phyloP scores from a whole-genome alignment of 1,139 yeast genomes.

The Kodamaea alishanica region DNA sequence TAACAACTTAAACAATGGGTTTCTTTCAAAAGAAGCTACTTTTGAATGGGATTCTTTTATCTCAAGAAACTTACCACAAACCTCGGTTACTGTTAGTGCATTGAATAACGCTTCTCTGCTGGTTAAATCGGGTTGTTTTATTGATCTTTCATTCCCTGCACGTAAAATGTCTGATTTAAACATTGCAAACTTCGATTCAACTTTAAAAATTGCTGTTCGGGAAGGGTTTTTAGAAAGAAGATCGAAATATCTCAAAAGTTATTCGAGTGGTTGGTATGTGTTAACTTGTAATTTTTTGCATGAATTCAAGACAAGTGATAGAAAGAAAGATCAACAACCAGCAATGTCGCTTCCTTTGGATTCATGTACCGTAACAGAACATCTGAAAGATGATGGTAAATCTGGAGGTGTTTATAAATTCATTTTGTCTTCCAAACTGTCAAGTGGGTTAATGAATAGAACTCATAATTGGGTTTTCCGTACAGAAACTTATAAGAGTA shows the following conservation, averaged over 20 bases:
- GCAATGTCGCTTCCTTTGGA: slow-evolving; percentile 80
- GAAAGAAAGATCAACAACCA: slow-evolving; percentile 81
- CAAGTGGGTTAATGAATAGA: slow-evolving; percentile 63
- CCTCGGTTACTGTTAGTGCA: slow-evolving; percentile 29
- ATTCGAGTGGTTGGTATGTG: slow-evolving; percentile 87
- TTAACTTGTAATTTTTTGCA: slow-evolving; percentile 84
- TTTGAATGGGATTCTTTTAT: slow-evolving; percentile 90
- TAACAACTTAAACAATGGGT: slow-evolving; percentile 67
- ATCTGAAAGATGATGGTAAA: slow-evolving; percentile 66
- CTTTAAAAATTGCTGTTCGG: slow-evolving; percentile 67
- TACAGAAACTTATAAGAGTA: slow-evolving; percentile 69
- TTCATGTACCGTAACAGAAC: slow-evolving; percentile 80
- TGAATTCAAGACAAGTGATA: slow-evolving; percentile 82
- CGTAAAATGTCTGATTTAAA: slow-evolving; percentile 60
- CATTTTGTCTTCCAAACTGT: slow-evolving; percentile 67
- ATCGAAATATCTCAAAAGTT: slow-evolving; percentile 85
- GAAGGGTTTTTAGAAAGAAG: slow-evolving; percentile 85
- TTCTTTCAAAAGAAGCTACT: slow-evolving; percentile 70
- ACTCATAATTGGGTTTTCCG: slow-evolving; percentile 94
- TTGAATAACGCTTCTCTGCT: slow-evolving; percentile 21
- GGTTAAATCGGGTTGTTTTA: slow-evolving; percentile 53
- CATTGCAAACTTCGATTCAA: slow-evolving; percentile 67
- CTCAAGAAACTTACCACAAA: slow-evolving; percentile 53
- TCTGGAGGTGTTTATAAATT: slow-evolving; percentile 67
- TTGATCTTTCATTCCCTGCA: slow-evolving; percentile 68